A percentile compares a stretch with the other conserved stretches of the same genome.
Conservation (phyloP, 139 green algal species). For the Asterochloris sp. region DNA sequence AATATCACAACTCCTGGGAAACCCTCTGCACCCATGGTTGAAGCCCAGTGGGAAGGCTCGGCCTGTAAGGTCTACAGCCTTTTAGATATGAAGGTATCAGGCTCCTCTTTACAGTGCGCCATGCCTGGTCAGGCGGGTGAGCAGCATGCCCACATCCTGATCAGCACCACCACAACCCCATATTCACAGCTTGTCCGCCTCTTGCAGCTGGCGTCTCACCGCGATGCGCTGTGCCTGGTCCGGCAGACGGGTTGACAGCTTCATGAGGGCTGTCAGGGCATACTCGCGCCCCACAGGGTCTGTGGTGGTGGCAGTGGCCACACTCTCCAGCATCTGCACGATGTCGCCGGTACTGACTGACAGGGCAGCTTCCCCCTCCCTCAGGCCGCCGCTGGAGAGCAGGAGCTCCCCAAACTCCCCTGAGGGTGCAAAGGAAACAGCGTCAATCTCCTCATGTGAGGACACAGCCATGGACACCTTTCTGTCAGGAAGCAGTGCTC, state of each 20-base stretch:
- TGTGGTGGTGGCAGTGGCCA: constrained; percentile 24
- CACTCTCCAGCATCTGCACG: constrained; percentile 46
- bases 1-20: too few relatives aligned
- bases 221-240: constrained; percentile 29
- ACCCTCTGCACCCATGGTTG: too few relatives aligned
- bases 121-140: too few relatives aligned
- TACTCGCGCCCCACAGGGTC: constrained; percentile 47
- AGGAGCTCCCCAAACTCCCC: constrained; percentile 88
- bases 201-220: neutral
- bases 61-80: too few relatives aligned
- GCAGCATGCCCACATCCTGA: too few relatives aligned
- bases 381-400: constrained; percentile 41
- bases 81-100: too few relatives aligned
- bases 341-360: constrained; percentile 49
- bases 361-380: constrained; percentile 66
- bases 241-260: constrained; percentile 73
- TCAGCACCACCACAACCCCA: too few relatives aligned
- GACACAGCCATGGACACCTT: neutral
- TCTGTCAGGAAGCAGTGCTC: neutral
- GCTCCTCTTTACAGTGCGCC: too few relatives aligned
- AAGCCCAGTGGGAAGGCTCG: too few relatives aligned
- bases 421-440: constrained; percentile 8
- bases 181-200: too few relatives aligned
- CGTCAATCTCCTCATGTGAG: neutral
- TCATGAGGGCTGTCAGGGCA: constrained; percentile 78